Base-by-base conservation (phyloP, 2,329 filamentous ascomycete species). In the Clonostachys chloroleuca region DNA sequence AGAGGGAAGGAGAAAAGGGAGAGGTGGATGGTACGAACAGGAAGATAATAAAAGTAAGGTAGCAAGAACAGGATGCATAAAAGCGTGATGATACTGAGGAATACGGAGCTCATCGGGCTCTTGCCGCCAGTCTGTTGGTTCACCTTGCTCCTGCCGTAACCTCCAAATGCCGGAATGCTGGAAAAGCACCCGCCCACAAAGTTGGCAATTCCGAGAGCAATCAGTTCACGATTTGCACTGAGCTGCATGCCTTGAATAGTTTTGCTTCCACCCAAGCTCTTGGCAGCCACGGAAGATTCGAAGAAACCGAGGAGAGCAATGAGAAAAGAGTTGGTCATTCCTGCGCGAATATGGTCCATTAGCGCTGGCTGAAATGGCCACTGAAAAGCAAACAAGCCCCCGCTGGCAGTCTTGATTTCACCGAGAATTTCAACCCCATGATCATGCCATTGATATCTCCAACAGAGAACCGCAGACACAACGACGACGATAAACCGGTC, bases 261-360 rank as follows among this genome's bases (percentile, higher is more conserved):
- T 52, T 86, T 81, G 44, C 73, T 74, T 40, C 81, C 80, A 7
- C 87, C 87, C 4, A 99, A 72, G 52, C 89, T 92, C 68, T 97
- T 97, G 35, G 94, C 94, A 2, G 94, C 94, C 12, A 99, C 91
- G 0, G 91, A 96, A 4, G 90, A 96, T 66, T 99, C 94, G 58
- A 99, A 99, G 68, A 99, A 99, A n/a, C 94, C 94, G 0, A 99
- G 83, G 20, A 99, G 76, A 1, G 92, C 90, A 53, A 99, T 96
- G 46, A 97, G 76, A 59, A 99, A 96, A 0, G 90, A 87, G 0
- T 94, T 97, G 45, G 89, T 86, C 78, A 97, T 87, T 36, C 90
- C 87, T 52, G 90, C 87, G 18, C 87, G 85, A 46, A 95, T 88
- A 61, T 96, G 87, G 20, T 81, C 78, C 74, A 97, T 84, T 56